Evolutionary conservation across 2,329 filamentous ascomycete genomes (phyloP).

Genomic region (Diaporthe destruens): DNA sequence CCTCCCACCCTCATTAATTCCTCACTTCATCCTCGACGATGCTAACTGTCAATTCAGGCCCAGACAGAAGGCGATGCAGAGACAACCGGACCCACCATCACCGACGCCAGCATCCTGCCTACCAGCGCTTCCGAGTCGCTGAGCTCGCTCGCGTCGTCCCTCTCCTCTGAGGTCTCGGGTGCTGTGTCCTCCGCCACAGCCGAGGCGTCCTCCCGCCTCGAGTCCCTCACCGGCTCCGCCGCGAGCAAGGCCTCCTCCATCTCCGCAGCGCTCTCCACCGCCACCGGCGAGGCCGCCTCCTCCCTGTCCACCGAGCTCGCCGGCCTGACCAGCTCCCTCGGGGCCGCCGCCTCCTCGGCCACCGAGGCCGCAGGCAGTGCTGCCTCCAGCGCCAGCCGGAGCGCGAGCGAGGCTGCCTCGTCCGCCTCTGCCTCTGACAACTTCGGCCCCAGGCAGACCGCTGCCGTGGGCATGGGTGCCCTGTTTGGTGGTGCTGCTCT

Average conservation of each 20-base stretch:
- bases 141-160: slow-evolving; percentile 42
- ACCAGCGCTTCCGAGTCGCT: not conserved
- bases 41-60: slow-evolving; percentile 14
- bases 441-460: slow-evolving; percentile 54
- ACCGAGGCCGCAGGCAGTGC: slow-evolving; percentile 30
- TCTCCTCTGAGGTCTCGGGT: slow-evolving; percentile 45
- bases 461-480: slow-evolving; percentile 59
- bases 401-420: slow-evolving; percentile 30
- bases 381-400: slow-evolving; percentile 38
- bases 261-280: slow-evolving; percentile 48
- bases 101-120: slow-evolving; percentile 19
- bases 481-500: slow-evolving; percentile 61
- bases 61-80: not conserved
- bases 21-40: not conserved
- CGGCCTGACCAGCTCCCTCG: slow-evolving; percentile 36
- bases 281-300: slow-evolving; percentile 44
- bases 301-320: slow-evolving; percentile 38
- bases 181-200: slow-evolving; percentile 29
- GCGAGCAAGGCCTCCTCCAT: slow-evolving; percentile 44
- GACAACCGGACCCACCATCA: not conserved
- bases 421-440: slow-evolving; percentile 38
- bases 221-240: slow-evolving; percentile 44
- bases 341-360: slow-evolving; percentile 27
- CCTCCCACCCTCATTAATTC: too few species aligned
- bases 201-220: slow-evolving; percentile 42